Conservation (phyloP, 2,329 filamentous ascomycete genomes). For the Orbilia blumenaviensis region DNA sequence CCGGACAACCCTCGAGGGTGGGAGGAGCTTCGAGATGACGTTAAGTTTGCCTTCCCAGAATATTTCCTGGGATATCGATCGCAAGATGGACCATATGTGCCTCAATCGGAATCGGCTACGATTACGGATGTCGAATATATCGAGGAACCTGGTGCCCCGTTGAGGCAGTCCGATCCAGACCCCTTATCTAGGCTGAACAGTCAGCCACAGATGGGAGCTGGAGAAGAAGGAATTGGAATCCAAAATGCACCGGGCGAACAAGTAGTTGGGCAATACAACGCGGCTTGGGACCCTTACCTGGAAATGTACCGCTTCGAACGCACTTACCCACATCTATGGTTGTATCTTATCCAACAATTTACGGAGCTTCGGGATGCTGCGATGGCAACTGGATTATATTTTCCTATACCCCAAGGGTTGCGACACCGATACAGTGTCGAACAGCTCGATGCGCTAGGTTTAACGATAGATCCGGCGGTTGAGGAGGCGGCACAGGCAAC, state of each 20-base stretch:
- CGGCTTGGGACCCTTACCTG: background rate
- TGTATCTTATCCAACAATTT: background rate
- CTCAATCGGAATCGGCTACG: background rate
- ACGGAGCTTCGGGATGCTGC: background rate
- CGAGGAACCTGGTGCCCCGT: background rate
- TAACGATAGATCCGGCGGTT: background rate
- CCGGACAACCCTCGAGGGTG: background rate
- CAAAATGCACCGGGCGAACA: background rate
- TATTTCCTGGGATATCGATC: background rate
- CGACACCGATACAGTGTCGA: constrained; percentile 1
- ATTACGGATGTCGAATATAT: background rate
- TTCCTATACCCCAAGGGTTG: constrained; percentile 22
- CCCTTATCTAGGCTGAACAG: background rate
- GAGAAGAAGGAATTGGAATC: background rate
- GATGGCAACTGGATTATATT: background rate
- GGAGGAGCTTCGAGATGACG: background rate
- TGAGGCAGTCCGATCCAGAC: background rate
- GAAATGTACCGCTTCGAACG: constrained; percentile 22
- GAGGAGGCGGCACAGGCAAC: background rate
- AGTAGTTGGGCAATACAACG: no score
- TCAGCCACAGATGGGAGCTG: background rate
- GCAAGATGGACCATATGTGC: no score
- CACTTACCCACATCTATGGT: background rate
- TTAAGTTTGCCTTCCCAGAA: background rate
- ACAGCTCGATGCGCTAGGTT: constrained; percentile 14